These are phyloP conservation scores for Rubus parviflorus DNA, from an alignment of 306 rosid genomes.

Conservation along the genomic window DNA sequence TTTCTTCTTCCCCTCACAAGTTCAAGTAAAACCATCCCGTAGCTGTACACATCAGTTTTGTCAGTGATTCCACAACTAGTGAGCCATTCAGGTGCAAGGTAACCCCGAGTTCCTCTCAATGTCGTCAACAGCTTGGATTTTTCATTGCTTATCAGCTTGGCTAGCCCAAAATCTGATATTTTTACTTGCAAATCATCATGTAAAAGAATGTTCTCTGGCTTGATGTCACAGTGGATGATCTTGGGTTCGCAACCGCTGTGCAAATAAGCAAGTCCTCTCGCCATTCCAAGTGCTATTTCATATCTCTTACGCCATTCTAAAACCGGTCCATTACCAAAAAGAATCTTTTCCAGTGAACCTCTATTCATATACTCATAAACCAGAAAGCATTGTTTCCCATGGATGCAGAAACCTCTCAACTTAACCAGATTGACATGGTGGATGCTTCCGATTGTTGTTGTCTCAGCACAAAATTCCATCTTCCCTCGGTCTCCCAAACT, in stretches of 20 bases:
- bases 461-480: conserved; percentile 25
- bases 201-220: conserved; percentile 65
- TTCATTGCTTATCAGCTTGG: conserved; percentile 51
- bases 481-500: conserved; percentile 22
- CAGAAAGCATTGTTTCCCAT: conserved; percentile 1
- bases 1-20: conserved; percentile 20
- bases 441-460: conserved; percentile 18
- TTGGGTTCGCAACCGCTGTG: conserved; percentile 58
- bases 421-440: conserved; percentile 27
- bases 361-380: conserved; percentile 17
- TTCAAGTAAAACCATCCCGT: conserved; percentile 38
- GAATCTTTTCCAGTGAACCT: conserved; percentile 24
- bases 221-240: conserved; percentile 60
- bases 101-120: conserved; percentile 70
- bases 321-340: conserved; percentile 11
- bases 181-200: conserved; percentile 38
- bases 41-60: conserved; percentile 32
- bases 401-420: conserved; percentile 18
- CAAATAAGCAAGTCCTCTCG: conserved; percentile 52
- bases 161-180: conserved; percentile 61
- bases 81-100: conserved; percentile 70
- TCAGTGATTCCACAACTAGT: conserved; percentile 46
- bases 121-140: conserved; percentile 54
- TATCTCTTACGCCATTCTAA: conserved; percentile 26
- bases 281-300: conserved; percentile 47